phyloP scores from a whole-genome alignment of 345 rosid genomes.

The Sisymbrium altissimum region DNA sequence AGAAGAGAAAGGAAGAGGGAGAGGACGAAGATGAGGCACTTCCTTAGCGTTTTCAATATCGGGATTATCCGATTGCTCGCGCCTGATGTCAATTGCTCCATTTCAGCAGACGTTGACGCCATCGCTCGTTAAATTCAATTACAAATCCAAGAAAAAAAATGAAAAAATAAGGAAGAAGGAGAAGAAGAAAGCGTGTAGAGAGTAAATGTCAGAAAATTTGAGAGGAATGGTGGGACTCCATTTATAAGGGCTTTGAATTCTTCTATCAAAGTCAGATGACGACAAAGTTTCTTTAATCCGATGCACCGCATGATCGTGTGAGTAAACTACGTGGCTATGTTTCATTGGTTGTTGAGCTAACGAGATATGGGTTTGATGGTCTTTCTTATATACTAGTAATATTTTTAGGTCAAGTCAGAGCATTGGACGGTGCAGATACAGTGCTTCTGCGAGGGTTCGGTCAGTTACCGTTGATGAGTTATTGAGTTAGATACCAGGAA shows the following conservation, averaged over 20 bases:
- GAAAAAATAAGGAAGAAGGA: not conserved
- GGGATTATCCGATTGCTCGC: constrained; percentile 97
- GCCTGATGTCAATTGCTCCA: constrained; percentile 91
- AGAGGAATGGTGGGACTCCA: constrained; percentile 29
- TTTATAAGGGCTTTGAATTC: constrained; percentile 28
- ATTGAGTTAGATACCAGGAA: not conserved
- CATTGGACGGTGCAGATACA: constrained; percentile 28
- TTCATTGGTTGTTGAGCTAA: constrained; percentile 6
- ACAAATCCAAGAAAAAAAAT: not conserved
- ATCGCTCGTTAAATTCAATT: not conserved
- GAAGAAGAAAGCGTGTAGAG: constrained; percentile 3
- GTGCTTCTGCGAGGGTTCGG: constrained; percentile 7
- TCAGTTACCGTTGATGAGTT: constrained; percentile 29
- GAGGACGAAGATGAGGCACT: constrained; percentile 45
- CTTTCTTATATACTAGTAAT: not conserved
- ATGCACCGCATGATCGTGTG: not conserved
- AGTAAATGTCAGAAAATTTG: constrained; percentile 23
- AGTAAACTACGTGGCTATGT: not conserved
- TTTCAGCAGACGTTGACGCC: constrained; percentile 58
- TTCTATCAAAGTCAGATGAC: constrained; percentile 7
- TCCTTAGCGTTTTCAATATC: constrained; percentile 50
- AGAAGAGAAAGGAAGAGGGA: constrained; percentile 52
- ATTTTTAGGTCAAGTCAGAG: not conserved
- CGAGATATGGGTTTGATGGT: constrained; percentile 1
- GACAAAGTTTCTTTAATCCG: constrained; percentile 9